Percentiles rank a stretch among this genome's conserved stretches.
phyloP scores from a whole-genome alignment of 176 grass and related monocot genomes.

The Chrysopogon serrulatus region DNA sequence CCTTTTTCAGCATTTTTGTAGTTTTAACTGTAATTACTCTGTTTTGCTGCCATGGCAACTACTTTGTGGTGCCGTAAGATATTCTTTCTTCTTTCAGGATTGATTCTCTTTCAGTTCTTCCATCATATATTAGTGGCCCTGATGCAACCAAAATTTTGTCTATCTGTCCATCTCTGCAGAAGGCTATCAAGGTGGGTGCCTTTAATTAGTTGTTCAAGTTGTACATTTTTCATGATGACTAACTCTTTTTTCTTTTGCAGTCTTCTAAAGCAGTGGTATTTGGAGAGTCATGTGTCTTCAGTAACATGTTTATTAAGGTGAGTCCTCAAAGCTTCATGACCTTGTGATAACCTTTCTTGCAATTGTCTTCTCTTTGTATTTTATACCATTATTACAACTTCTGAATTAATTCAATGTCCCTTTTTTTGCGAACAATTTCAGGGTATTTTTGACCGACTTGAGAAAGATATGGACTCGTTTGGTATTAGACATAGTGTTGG shows the following conservation, averaged over 20 bases:
- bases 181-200: constrained; percentile 66
- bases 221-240: constrained; percentile 26
- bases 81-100: constrained; percentile 56
- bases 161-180: constrained; percentile 77
- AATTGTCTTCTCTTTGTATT: background rate
- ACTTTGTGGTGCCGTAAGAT: constrained; percentile 4
- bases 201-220: constrained; percentile 23
- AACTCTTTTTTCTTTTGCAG: constrained; percentile 57
- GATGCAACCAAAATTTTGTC: constrained; percentile 89
- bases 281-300: constrained; percentile 76
- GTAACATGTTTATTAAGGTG: constrained; percentile 79
- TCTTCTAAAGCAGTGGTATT: constrained; percentile 82
- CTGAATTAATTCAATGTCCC: background rate
- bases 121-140: constrained; percentile 66
- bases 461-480: constrained; percentile 80
- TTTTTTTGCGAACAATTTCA: constrained; percentile 27
- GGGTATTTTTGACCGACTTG: constrained; percentile 74
- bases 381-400: background rate
- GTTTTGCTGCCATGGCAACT: constrained; percentile 16
- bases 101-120: constrained; percentile 88
- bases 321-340: constrained; percentile 16
- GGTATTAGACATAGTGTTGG: constrained; percentile 41
- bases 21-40: constrained; percentile 1
- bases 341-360: background rate
- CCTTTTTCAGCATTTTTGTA: background rate